Base-by-base conservation (phyloP, 257 asterid species). In the Agastache rugosa region DNA sequence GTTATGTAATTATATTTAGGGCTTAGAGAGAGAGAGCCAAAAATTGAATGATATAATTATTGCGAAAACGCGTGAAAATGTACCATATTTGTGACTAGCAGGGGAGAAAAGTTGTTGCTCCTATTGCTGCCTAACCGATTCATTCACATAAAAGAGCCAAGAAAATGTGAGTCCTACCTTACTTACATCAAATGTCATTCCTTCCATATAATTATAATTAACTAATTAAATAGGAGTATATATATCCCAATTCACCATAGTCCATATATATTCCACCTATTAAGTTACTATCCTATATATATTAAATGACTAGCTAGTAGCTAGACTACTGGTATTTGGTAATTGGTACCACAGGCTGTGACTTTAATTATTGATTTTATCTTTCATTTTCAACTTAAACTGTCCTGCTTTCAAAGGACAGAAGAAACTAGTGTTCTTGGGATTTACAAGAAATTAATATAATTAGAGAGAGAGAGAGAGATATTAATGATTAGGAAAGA, bases 401-500 rank as follows among this genome's bases (percentile, higher is more conserved):
- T 80, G 78, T 76, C 78, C 48, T 50, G 60, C 73, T 75, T 78
- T 72, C 25, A 27, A 23, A 72, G 78, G 77, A 64, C 83, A 82
- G 0, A 60, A 67, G 15, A 1, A 5, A 4, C 75, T 71, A 76
- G 81, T 71, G 78, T 25, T 39, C 20, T 71, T 75, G 66, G 73
- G 76, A 79, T 73, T 76, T 27, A 39, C 75, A 67, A 63, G 67
- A 44, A 53, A 39, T n/a, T n/a, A 72, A 69, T 37, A 42, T 56
- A 60, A 34, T 31, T 59, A n/a, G 12, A 6, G 10, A 20, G 62
- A 67, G 44, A 39, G 22, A 48, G 34, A 35, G 45, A 19, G 11
- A 67, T 8, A 22, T 17, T 15, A 22, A 72, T 59, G 63, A 68
- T 37, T 44, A 11, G 16, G 45, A 73, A 22, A 51, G 48, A 16